Percentiles rank a stretch among this genome's conserved stretches.
Conservation (phyloP, 1,284 basidiomycete species). For the Moesziomyces antarcticus region DNA sequence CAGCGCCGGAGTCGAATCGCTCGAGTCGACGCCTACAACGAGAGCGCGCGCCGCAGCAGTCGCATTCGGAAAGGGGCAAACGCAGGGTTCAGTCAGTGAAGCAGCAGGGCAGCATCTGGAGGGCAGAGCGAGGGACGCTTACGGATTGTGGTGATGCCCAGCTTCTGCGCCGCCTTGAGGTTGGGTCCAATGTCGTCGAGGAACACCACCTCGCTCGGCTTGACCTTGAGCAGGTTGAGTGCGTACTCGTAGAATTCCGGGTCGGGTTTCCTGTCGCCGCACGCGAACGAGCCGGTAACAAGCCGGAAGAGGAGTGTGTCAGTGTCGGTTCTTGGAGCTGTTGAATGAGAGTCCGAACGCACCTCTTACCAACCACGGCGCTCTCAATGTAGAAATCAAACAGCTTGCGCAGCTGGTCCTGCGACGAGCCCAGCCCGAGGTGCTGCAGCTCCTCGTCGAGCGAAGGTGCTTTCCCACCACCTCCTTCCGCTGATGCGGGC, state of each 20-base stretch:
- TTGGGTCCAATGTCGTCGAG: conserved; percentile 69
- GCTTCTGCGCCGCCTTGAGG: conserved; percentile 64
- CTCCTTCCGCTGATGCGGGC: conserved; percentile 7
- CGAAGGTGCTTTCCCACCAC: conserved; percentile 19
- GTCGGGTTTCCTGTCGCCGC: conserved; percentile 66
- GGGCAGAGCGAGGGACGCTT: conserved; percentile 14
- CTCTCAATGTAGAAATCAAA: conserved; percentile 68
- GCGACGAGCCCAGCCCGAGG: conserved; percentile 47
- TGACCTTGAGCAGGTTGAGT: conserved; percentile 57
- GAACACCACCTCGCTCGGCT: conserved; percentile 65
- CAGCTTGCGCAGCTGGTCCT: conserved; percentile 49
- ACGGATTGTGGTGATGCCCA: conserved; percentile 69
- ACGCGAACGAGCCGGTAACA: background rate
- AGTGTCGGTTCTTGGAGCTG: background rate
- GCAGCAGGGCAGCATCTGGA: background rate
- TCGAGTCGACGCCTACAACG: conserved; percentile 41
- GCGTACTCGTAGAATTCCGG: conserved; percentile 66
- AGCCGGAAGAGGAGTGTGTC: background rate
- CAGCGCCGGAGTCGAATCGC: conserved; percentile 40
- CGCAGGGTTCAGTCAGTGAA: background rate
- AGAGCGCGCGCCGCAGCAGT: background rate
- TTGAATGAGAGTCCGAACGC: conserved; percentile 3
- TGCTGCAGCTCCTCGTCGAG: conserved; percentile 58
- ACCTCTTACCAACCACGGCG: conserved; percentile 66
- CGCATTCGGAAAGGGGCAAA: too few relatives aligned